These are phyloP conservation scores for Sugiyamaella neomexicana DNA, from an alignment of 1,139 yeast species.

Conservation along the genomic window DNA sequence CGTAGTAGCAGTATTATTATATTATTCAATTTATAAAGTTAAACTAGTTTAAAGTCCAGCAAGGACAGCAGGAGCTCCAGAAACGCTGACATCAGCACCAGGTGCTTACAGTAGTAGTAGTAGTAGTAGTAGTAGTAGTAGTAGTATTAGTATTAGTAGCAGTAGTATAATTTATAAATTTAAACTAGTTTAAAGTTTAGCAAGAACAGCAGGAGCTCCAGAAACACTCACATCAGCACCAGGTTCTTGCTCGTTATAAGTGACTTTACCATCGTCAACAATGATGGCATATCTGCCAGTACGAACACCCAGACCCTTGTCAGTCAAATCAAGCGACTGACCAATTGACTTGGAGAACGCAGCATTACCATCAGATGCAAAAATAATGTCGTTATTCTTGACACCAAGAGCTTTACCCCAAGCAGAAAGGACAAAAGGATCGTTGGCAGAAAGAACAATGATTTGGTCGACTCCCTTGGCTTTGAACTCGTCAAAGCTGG, in stretches of 20 bases:
- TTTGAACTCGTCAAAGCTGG: slow-evolving; percentile 54
- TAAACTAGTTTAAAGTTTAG: slow-evolving; percentile 39
- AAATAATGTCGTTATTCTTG: slow-evolving; percentile 52
- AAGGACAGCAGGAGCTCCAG: slow-evolving; percentile 58
- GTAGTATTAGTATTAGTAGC: too few species aligned
- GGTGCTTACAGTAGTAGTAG: too few species aligned
- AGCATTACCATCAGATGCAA: slow-evolving; percentile 73
- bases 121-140: too few species aligned
- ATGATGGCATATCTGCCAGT: slow-evolving; percentile 71
- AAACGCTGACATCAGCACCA: slow-evolving; percentile 59
- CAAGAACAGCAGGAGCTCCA: slow-evolving; percentile 55
- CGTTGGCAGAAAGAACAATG: slow-evolving; percentile 73
- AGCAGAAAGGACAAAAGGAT: slow-evolving; percentile 74
- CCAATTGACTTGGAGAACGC: slow-evolving; percentile 64
- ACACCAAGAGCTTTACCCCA: slow-evolving; percentile 75
- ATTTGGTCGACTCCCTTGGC: slow-evolving; percentile 71
- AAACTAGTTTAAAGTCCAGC: slow-evolving; percentile 39
- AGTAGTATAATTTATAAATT: too few species aligned
- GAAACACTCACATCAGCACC: slow-evolving; percentile 63
- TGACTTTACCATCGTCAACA: slow-evolving; percentile 63
- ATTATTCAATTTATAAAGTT: not conserved
- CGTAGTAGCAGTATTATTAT: too few species aligned
- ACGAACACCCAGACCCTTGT: slow-evolving; percentile 63
- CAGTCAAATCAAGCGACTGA: slow-evolving; percentile 54
- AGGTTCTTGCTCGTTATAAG: slow-evolving; percentile 66